These are phyloP conservation scores for Vaccinium vitisidaea DNA, from an alignment of 148 eudicot genomes.

Conservation along the genomic window DNA sequence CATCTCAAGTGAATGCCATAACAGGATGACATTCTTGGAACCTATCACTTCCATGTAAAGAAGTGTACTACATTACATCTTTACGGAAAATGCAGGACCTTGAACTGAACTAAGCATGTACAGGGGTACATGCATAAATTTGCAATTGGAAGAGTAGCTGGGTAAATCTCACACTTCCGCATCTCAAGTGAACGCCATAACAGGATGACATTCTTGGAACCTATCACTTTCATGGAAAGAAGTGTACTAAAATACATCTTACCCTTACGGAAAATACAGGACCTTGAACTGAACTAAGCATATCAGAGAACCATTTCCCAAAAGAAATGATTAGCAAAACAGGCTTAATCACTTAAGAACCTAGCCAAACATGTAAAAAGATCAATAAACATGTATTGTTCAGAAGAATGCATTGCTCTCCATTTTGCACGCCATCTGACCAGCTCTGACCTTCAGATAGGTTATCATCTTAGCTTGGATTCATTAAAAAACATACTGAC, in stretches of 20 bases:
- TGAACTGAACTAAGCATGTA: background rate
- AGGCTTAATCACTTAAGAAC: background rate
- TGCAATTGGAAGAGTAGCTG: background rate
- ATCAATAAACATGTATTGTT: background rate
- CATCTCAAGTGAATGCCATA: too few relatives aligned
- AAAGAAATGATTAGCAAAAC: background rate
- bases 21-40: background rate
- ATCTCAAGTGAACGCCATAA: too few relatives aligned
- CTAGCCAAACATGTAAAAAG: background rate
- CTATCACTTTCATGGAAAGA: background rate
- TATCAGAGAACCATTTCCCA: background rate
- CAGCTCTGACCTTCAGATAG: background rate
- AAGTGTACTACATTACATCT: background rate
- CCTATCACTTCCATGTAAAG: background rate
- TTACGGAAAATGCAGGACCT: background rate
- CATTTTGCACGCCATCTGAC: background rate
- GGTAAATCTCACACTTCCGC: background rate
- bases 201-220: background rate
- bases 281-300: background rate
- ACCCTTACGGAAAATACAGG: background rate
- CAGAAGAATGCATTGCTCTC: background rate
- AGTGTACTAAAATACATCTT: background rate
- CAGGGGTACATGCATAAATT: background rate
- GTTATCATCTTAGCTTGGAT: background rate
- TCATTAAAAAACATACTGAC: background rate